phyloP scores from a whole-genome alignment of 2,329 filamentous ascomycete species.

The Periconia sp. region DNA sequence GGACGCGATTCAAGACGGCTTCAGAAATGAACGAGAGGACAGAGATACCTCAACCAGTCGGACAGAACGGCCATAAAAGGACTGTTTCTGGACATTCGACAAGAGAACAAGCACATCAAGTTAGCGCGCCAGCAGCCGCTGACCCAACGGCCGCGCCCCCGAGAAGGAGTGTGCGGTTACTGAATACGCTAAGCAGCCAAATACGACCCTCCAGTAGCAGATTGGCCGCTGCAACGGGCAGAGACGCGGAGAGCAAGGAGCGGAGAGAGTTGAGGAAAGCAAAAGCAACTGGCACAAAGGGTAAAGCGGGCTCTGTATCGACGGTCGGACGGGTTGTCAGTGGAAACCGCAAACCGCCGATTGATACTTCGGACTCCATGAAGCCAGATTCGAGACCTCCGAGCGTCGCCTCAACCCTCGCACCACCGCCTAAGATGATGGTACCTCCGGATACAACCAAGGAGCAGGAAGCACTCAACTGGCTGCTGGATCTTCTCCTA shows the following conservation, averaged over 20 bases:
- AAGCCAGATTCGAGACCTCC: slow-evolving; percentile 56
- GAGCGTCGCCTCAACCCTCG: slow-evolving; percentile 32
- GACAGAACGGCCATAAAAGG: slow-evolving; percentile 71
- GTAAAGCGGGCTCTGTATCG: slow-evolving; percentile 62
- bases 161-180: slow-evolving; percentile 48
- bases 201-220: slow-evolving; percentile 68
- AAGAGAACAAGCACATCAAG: slow-evolving; percentile 28
- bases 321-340: slow-evolving; percentile 85
- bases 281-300: slow-evolving; percentile 72
- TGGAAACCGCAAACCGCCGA: slow-evolving; percentile 76
- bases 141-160: slow-evolving; percentile 48
- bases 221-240: slow-evolving; percentile 58
- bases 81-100: slow-evolving; percentile 81
- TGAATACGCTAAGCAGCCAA: slow-evolving; percentile 55
- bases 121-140: slow-evolving; percentile 23
- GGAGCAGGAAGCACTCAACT: slow-evolving; percentile 74
- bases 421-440: slow-evolving; percentile 38
- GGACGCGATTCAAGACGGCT: slow-evolving; percentile 42
- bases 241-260: slow-evolving; percentile 58
- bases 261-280: slow-evolving; percentile 81
- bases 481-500: slow-evolving; percentile 76
- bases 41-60: slow-evolving; percentile 39
- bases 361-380: slow-evolving; percentile 70
- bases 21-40: slow-evolving; percentile 44
- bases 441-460: slow-evolving; percentile 60